Base-by-base conservation (phyloP, 2,329 filamentous ascomycete genomes). In the Hypoxylon sp. region DNA sequence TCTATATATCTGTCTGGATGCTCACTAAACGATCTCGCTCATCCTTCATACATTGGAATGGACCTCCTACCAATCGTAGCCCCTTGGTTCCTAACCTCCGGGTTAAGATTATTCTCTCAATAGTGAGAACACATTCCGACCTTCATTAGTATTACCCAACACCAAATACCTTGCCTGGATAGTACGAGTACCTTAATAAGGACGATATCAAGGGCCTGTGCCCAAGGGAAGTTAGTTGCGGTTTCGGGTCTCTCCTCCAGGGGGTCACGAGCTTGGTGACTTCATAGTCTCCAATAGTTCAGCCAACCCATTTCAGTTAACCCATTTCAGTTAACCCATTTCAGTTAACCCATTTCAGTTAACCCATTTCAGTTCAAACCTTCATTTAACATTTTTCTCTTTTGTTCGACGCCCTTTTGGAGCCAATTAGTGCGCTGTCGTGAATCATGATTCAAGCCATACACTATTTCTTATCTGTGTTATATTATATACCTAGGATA, bases 1-100 rank as follows among this genome's bases (percentile, higher is more conserved):
- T 44, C 22, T 47, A 48, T 14, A 59, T 37, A 33, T 57, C 19
- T 22, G 17, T 22, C 11, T 37, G 52, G 31, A 42, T 44, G 17
- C 35, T 63, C 42, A 39, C 63, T 48, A 50, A 48, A 55, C 13
- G 17, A 57, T 50, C 42, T 50, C 11, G 31, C 22, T 22, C 48
- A 65, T 61, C 39, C 14, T 44, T 54, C 53, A 33, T 37, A 22
- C 46, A n/a, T 24, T 57, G 66, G 66, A 66, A 69, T 63, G 66
- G 22, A 29, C n/a, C 11, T 44, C n/a, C 11, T 44, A 19, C 48
- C 59, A 46, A 51, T 58, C 17, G 10, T 52, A n/a, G 29, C n/a
- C 8, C 19, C 19, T 19, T 37, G 39, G 9, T 13, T 31, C 50
- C 53, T 29, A 52, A 46, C 39, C 22, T 35, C 47, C 1, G 19